Evolutionary conservation across 169 alveolate species (phyloP).

Genomic region (Plasmodium blacklocki): DNA sequence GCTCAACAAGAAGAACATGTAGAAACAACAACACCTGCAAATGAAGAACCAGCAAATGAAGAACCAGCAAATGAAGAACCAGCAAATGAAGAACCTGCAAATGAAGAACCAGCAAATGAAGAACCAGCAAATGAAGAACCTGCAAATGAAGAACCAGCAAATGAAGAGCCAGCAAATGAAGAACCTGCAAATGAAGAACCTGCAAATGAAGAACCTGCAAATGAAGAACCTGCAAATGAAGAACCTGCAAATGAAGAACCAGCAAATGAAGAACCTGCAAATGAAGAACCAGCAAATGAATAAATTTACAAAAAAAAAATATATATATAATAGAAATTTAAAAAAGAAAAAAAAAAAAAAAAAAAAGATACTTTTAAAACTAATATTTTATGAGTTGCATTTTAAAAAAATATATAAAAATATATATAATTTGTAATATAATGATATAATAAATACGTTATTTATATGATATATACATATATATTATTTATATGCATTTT

Average conservation of each 20-base stretch:
- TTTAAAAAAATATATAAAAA: too few species aligned
- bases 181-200: not conserved
- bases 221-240: not conserved
- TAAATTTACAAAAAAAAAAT: not conserved
- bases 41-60: not conserved
- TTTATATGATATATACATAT: too few species aligned
- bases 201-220: not conserved
- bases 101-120: not conserved
- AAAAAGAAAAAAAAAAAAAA: not conserved
- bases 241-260: not conserved
- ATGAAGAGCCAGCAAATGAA: not conserved
- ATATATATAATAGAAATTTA: not conserved
- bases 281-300: constrained; percentile 6
- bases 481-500: too few species aligned
- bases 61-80: not conserved
- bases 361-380: too few species aligned
- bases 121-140: not conserved
- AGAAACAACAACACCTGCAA: not conserved
- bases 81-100: not conserved
- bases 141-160: not conserved
- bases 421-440: too few species aligned
- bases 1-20: not conserved
- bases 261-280: not conserved
- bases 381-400: too few species aligned
- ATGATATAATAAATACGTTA: too few species aligned